phyloP scores from a whole-genome alignment of 108 stramenopile species.

The Skeletonema costatum region DNA sequence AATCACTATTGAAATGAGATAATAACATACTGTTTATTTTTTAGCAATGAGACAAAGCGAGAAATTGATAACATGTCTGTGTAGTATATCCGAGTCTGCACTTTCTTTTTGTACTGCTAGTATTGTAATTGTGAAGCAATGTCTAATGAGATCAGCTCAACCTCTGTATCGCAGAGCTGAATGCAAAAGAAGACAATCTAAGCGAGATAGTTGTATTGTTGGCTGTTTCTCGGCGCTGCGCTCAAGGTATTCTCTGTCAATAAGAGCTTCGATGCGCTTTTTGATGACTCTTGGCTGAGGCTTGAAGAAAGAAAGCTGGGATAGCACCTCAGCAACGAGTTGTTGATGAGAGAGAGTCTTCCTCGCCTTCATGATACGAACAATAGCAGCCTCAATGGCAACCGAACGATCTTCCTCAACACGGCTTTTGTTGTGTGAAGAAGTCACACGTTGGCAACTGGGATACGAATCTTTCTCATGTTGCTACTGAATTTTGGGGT shows the following conservation, averaged over 20 bases:
- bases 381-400: constrained; percentile 99
- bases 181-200: not conserved
- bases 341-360: constrained; percentile 97
- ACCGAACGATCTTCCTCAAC: constrained; percentile 97
- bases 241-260: constrained; percentile 97
- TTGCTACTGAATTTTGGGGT: constrained; percentile 87
- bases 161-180: not conserved
- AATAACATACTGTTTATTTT: constrained; percentile 5
- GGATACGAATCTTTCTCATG: constrained; percentile 96
- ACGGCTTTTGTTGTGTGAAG: constrained; percentile 93
- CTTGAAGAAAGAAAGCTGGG: constrained; percentile 96
- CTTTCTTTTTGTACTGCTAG: not conserved
- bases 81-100: not conserved
- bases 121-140: not conserved
- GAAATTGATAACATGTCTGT: not conserved
- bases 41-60: constrained; percentile 7
- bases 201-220: constrained; percentile 84
- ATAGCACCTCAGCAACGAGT: constrained; percentile 95
- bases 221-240: constrained; percentile 85
- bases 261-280: constrained; percentile 93
- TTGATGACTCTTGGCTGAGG: constrained; percentile 96
- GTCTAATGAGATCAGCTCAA: not conserved
- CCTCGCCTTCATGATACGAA: constrained; percentile 99
- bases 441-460: constrained; percentile 98
- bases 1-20: constrained; percentile 37